phyloP scores from a whole-genome alignment of 177 flowering plant genomes.

The Vitis hybrid region DNA sequence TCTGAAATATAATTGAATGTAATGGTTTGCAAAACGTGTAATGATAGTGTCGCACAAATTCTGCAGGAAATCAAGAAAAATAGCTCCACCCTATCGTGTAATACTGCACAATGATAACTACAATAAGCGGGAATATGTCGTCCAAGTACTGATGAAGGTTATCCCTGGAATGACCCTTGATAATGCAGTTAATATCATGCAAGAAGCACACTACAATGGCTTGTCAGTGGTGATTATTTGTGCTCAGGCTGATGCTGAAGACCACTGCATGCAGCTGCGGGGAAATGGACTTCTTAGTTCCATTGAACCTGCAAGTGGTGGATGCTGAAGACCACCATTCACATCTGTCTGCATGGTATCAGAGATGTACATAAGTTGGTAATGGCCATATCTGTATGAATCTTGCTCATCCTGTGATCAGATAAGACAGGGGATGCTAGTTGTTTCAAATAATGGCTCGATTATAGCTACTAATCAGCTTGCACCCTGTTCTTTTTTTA shows the following conservation, averaged over 20 bases:
- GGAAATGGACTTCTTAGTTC: constrained; percentile 93
- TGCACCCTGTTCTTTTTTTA: not conserved
- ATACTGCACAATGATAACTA: constrained; percentile 84
- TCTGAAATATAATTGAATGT: too few species aligned
- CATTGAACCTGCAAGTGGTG: constrained; percentile 86
- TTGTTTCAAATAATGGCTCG: constrained; percentile 14
- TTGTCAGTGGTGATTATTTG: constrained; percentile 87
- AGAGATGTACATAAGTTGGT: constrained; percentile 16
- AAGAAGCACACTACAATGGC: constrained; percentile 91
- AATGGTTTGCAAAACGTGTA: too few species aligned
- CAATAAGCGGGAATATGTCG: constrained; percentile 93
- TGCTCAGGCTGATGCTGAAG: constrained; percentile 91
- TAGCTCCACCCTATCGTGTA: constrained; percentile 85
- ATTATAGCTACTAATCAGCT: not conserved
- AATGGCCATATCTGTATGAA: constrained; percentile 11
- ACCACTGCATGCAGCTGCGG: constrained; percentile 86
- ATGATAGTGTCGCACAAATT: too few species aligned
- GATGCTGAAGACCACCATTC: constrained; percentile 39
- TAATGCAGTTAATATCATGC: constrained; percentile 93
- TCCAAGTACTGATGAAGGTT: constrained; percentile 94
- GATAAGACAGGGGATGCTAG: constrained; percentile 4
- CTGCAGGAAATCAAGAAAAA: constrained; percentile 83
- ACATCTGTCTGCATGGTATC: not conserved
- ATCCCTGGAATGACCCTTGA: constrained; percentile 96
- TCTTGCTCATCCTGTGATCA: constrained; percentile 11